These are phyloP conservation scores for Usnea hakonensis DNA, from an alignment of 495 filamentous ascomycete species.

Conservation along the genomic window DNA sequence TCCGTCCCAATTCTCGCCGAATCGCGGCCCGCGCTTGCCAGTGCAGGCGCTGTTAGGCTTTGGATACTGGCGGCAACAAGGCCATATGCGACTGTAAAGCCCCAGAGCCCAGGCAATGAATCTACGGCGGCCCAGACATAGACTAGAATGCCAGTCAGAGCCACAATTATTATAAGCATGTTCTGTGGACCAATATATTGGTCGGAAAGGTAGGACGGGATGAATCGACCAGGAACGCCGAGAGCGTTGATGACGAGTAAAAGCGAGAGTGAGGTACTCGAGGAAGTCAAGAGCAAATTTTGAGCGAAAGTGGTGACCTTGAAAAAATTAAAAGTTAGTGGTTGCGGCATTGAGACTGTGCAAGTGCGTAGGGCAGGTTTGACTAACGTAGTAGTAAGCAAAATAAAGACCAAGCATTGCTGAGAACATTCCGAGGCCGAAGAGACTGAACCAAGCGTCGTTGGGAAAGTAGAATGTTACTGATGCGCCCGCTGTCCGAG, in stretches of 20 bases:
- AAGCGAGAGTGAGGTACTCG: slow-evolving; percentile 45
- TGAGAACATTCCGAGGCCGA: too few species aligned
- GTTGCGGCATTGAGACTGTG: too few species aligned
- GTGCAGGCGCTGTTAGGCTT: slow-evolving; percentile 52
- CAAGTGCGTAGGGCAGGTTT: slow-evolving; percentile 5
- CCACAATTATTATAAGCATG: slow-evolving; percentile 45
- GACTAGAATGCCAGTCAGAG: slow-evolving; percentile 43
- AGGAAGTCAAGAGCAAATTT: slow-evolving; percentile 34
- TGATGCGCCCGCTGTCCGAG: too few species aligned
- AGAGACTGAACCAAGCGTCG: too few species aligned
- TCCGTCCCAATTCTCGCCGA: slow-evolving; percentile 60
- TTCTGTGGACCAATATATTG: slow-evolving; percentile 54
- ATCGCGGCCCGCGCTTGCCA: slow-evolving; percentile 57
- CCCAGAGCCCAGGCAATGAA: slow-evolving; percentile 45
- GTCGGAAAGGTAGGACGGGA: slow-evolving; percentile 60
- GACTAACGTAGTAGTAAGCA: too few species aligned
- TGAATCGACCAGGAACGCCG: slow-evolving; percentile 53
- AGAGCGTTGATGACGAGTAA: slow-evolving; percentile 66
- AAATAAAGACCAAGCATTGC: neutral
- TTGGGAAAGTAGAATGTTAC: too few species aligned
- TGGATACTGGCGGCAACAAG: slow-evolving; percentile 58
- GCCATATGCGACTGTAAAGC: slow-evolving; percentile 55
- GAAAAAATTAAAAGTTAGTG: neutral
- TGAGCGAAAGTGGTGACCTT: slow-evolving; percentile 39
- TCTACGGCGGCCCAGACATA: slow-evolving; percentile 57